Evolutionary conservation across 331 rosid genomes (phyloP), one percentile per base, ranked within the genome.

Genomic region (Malus hybrid): DNA sequence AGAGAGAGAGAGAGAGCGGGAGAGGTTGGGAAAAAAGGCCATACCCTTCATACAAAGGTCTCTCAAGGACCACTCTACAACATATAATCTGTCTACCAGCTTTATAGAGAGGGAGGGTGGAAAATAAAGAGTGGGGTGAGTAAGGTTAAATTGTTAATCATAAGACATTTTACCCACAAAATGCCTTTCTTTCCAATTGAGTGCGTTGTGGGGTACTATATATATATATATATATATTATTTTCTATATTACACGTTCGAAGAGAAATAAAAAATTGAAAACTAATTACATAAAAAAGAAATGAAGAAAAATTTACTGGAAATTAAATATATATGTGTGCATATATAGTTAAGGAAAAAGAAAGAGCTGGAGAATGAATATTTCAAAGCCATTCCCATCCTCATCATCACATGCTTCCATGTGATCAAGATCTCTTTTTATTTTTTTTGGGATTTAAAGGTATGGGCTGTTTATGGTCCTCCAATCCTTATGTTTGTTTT

Each of bases 401-500:
- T 86, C 80, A 31, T 32, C 44, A 42, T 86, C 97, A 93, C 98
- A 93, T 91, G 98, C 82, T 18, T 66, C 89, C 96, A 90, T 88
- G 98, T 93, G 98, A 88, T 48, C 69, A 80, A 79, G 87, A 88
- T 85, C 86, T 80, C 88, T 78, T 87, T 82, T 80, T 82, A 82
- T 85, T 88, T 82, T 87, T 0, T 68, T 81, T 79, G 86, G 81
- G 86, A 85, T 75, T 88, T 80, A 83, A 91, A 86, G 96, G 93
- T 80, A 91, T 91, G 98, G 98, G 98, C 87, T 87, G 89, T 88
- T 88, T 79, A 85, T 91, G 98, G 93, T 93, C 94, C 96, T 93
- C 88, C 85, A 91, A 83, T 84, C 83, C 78, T 83, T 84, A 77
- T 83, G 85, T 81, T 81, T 83, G 56, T 18, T 64, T 82, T 65